Evolutionary conservation across 352 stramenopile genomes (phyloP), one percentile per base, ranked within the genome.

Genomic region (Phytopythium mirpurense): DNA sequence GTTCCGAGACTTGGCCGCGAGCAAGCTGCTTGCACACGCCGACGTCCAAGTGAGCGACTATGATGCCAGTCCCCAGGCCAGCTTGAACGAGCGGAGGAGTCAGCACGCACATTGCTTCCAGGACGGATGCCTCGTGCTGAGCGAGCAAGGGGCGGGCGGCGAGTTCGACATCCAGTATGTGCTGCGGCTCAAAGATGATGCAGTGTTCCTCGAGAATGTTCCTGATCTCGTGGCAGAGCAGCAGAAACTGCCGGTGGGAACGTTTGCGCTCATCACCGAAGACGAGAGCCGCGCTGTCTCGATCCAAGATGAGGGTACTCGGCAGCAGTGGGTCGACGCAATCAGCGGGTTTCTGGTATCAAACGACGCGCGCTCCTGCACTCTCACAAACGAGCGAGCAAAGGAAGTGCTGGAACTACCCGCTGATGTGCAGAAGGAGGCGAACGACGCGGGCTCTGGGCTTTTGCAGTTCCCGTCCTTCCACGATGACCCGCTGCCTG

Each of bases 401-500:
- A 48, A 65, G 21, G 44, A 48, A 18, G 56, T 62, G n/a, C 54
- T 76, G 26, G 57, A 57, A 40, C 40, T 78, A 14, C 56, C 63
- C 21, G 29, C 59, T 14, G 64, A 73, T 14, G 55, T 77, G 18
- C 15, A 42, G 7, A 42, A 64, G 29, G 35, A 62, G 38, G 56
- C 27, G 47, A 32, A 57, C 37, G 42, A 51, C 0, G 47, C 60
- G 24, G 51, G 38, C 4, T 15, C 32, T 4, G 27, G 55, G 8
- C 47, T 63, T 7, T 51, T 54, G 14, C 56, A 62, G 18, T 76
- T 80, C 58, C 56, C 59, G 42, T 72, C 61, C 1, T 80, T 83
- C 41, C 70, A 80, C 34, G 69, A 80, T 46, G 72, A 83, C 37
- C 58, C 65, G 23, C 55, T 83, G 37, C 67, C 72, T 35, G 67